Evolutionary conservation across 1,284 basidiomycete species (phyloP), one percentile per base, ranked within the genome.

Genomic region (Uromyces viciae-fabae): DNA sequence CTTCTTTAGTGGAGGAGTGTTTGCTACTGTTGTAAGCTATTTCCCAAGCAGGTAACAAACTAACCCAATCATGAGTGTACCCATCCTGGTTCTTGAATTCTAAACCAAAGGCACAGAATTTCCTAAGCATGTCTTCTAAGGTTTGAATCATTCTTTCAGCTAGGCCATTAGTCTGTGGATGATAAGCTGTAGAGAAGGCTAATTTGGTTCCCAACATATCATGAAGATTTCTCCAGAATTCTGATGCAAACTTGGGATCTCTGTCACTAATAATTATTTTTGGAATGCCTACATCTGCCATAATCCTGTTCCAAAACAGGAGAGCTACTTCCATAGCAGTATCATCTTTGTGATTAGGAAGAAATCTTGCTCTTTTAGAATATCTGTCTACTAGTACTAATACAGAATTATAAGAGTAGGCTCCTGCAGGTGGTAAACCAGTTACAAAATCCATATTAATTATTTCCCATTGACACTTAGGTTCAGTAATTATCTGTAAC

Each of bases 241-340:
- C 71, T n/a, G 9, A 54, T 11, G 7, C 54, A 33, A 11, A 52
- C 49, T 73, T 75, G 15, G 54, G 72, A 58, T 75, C 72, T 75
- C 72, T 75, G 25, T 58, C 56, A 28, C 52, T 36, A 3, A 75
- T 75, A 31, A 75, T 75, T 9, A 75, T 62, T 40, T 43, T 22
- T 25, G 73, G 73, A 25, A 75, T 58, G 14, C 73, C 42, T 40
- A 42, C 22, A 60, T 58, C 36, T 22, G 73, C 31, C 15, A 75
- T 38, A 7, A 75, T 58, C 46, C 73, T 75, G 36, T 75, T 60
- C 73, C 73, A 75, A 28, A 75, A 75, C 3, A 75, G 36, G 5
- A 62, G 15, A 17, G 56, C 52, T 36, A 33, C 62, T 33, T 75
- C 52, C 73, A 75, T 75, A 2, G 73, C 54, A 40, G 73, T 3